phyloP scores from a whole-genome alignment of 305 asterid species.

The Fraxinus velutina region DNA sequence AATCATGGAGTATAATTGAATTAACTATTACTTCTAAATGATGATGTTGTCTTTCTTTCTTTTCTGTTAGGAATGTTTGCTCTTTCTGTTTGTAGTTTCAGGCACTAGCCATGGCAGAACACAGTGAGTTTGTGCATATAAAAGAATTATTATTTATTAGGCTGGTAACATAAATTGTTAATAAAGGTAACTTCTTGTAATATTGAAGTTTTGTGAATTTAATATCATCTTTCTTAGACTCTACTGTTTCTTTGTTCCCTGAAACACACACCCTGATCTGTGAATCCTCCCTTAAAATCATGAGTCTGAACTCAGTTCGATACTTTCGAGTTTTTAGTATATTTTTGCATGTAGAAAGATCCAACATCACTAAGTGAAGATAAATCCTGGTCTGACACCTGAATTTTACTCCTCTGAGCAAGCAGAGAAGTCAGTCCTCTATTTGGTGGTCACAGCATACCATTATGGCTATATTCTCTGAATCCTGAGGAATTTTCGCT shows the following conservation, averaged over 20 bases:
- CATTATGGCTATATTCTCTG: not conserved
- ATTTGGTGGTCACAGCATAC: not conserved
- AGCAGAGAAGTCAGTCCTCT: not conserved
- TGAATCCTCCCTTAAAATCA: not conserved
- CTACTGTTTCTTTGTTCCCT: not conserved
- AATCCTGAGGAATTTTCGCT: not conserved
- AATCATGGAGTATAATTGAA: not conserved
- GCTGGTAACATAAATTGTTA: not conserved
- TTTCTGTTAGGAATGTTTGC: not conserved
- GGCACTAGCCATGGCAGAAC: not conserved
- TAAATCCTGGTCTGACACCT: not conserved
- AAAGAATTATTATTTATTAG: not conserved
- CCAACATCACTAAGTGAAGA: not conserved
- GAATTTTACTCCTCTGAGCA: not conserved
- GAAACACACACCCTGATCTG: not conserved
- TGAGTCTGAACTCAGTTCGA: not conserved
- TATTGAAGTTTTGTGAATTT: not conserved
- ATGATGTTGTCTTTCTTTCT: not conserved
- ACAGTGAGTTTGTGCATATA: not conserved
- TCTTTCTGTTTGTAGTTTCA: not conserved
- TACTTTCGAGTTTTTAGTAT: not conserved
- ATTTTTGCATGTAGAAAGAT: not conserved
- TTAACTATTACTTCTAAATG: not conserved
- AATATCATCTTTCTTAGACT: not conserved
- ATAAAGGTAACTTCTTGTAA: not conserved